Evolutionary conservation across 495 filamentous ascomycete species (phyloP), one percentile per base, ranked within the genome.

Genomic region (Pseudoneurospora amorphoporcata): DNA sequence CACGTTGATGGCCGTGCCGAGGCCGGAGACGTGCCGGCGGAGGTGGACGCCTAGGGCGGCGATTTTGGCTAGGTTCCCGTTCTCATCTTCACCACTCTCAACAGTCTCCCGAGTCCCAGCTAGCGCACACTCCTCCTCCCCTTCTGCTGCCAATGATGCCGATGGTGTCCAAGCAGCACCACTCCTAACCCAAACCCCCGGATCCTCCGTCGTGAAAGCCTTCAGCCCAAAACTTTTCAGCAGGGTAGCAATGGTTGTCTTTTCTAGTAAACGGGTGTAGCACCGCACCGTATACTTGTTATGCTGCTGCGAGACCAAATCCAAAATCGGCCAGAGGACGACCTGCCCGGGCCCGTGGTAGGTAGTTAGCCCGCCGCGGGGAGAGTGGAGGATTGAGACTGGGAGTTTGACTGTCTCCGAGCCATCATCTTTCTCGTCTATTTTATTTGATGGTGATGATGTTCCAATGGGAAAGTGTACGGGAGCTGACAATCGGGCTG

Each of bases 271-370:
- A 37, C 88, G 84, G 5, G 96, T 89, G 77, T 94, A 96, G 75
- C 86, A 88, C 17, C 92, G 83, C 32, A 88, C 83, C 19, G 79
- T 82, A 39, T 88, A 81, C 41, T 79, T 73, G 29, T 69, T 47
- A 76, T 85, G 81, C 29, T 73, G 41, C 2, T 75, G 71, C 4
- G 83, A 82, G 17, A 77, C 76, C 19, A 98, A 85, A 77, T 97
- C 92, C 29, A 95, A 81, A 45, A 98, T 88, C 16, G 95, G 92
- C 81, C 97, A 99, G 14, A 93, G 90, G 35, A 97, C 92, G 73
- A 95, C 82, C 79, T 99, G 95, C 0, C 95, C 95, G 0, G 95
- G 95, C 0, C 95, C 95, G 78, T 99, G 95, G 84, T 97, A 99
- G 5, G 95, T 98, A 0, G 92, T 94, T 72, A 95, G 92, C 0